Evolutionary conservation across 805 yeast species (phyloP).

Genomic region (Vanderwaltozyma tropicalis): DNA sequence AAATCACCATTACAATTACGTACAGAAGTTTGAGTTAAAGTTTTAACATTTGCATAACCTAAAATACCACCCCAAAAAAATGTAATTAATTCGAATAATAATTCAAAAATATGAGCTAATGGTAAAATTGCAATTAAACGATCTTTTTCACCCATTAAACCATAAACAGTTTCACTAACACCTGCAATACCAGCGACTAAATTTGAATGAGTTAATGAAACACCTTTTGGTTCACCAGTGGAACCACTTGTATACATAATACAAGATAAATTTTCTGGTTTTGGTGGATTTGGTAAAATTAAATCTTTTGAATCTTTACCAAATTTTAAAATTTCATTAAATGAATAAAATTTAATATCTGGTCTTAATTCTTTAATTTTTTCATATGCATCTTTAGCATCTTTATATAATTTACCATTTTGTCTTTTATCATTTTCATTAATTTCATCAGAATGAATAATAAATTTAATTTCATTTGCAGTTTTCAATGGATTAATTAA

Average conservation of each 20-base stretch:
- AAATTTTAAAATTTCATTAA: slow-evolving; percentile 51
- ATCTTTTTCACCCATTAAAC: slow-evolving; percentile 47
- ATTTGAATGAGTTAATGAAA: slow-evolving; percentile 50
- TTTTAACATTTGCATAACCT: slow-evolving; percentile 90
- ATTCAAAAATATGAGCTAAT: slow-evolving; percentile 90
- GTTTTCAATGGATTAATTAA: slow-evolving; percentile 63
- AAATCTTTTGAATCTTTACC: slow-evolving; percentile 46
- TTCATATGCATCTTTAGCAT: slow-evolving; percentile 48
- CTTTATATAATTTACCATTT: slow-evolving; percentile 46
- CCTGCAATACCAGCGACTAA: slow-evolving; percentile 85
- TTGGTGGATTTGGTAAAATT: slow-evolving; percentile 35
- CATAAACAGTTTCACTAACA: slow-evolving; percentile 50
- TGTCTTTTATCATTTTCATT: slow-evolving; percentile 54
- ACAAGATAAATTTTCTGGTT: slow-evolving; percentile 43
- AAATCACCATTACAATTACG: slow-evolving; percentile 84
- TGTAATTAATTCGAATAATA: slow-evolving; percentile 68
- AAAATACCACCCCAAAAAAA: slow-evolving; percentile 84
- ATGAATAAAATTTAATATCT: slow-evolving; percentile 56
- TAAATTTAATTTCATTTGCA: slow-evolving; percentile 49
- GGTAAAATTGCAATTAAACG: slow-evolving; percentile 83
- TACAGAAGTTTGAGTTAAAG: slow-evolving; percentile 72
- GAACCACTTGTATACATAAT: slow-evolving; percentile 69
- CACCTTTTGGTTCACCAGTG: slow-evolving; percentile 78
- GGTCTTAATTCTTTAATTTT: slow-evolving; percentile 61
- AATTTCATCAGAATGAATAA: slow-evolving; percentile 61